Evolutionary conservation across 257 asterid species (phyloP).

Genomic region (Solanum stenotomum): DNA sequence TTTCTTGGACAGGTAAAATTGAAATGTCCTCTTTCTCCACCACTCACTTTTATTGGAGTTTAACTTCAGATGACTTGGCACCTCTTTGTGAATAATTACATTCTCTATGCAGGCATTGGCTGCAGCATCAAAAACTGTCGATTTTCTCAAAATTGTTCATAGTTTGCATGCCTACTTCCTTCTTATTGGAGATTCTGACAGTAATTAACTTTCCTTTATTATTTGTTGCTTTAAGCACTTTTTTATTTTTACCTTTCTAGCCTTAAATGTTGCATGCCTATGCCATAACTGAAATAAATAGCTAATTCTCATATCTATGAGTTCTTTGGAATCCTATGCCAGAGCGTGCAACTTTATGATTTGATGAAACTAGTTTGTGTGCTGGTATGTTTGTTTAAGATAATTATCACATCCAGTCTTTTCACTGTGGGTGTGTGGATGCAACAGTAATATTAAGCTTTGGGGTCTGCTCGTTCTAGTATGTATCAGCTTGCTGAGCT

Average conservation of each 20-base stretch:
- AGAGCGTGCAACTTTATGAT: neutral
- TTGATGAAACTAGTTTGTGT: neutral
- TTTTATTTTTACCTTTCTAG: neutral
- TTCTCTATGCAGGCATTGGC: slow-evolving; percentile 78
- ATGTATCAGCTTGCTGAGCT: neutral
- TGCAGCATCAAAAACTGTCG: slow-evolving; percentile 88
- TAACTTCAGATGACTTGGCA: slow-evolving; percentile 1
- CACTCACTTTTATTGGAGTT: neutral
- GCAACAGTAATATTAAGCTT: neutral
- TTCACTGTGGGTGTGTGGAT: neutral
- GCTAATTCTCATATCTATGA: neutral
- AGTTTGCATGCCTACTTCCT: slow-evolving; percentile 92
- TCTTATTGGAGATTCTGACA: slow-evolving; percentile 68
- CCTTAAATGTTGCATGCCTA: neutral
- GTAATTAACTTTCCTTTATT: slow-evolving; percentile 29
- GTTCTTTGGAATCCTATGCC: neutral
- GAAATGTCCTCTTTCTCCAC: slow-evolving; percentile 1
- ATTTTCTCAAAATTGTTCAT: slow-evolving; percentile 82
- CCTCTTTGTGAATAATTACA: neutral
- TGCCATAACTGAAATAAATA: neutral
- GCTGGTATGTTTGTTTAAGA: neutral
- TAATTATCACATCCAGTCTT: neutral
- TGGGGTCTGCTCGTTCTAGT: neutral
- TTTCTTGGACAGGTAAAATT: slow-evolving; percentile 84
- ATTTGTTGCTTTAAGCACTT: neutral